Percentiles rank a stretch among this genome's conserved stretches.
Conservation (phyloP, 2,329 filamentous ascomycete genomes). For the Penicillium fuscoglaucum region DNA sequence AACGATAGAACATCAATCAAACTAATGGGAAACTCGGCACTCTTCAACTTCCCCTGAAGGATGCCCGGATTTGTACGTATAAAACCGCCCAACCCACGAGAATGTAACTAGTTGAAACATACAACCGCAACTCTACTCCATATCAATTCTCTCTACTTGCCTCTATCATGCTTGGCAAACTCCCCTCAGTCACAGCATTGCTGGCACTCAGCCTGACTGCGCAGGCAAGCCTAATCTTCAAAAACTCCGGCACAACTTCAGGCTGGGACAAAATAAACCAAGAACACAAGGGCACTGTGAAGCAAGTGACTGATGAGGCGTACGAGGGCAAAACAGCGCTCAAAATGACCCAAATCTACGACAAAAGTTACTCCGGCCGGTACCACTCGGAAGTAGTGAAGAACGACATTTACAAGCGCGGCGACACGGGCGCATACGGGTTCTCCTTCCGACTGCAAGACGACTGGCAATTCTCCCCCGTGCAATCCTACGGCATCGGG, state of each 20-base stretch:
- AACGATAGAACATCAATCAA: not conserved
- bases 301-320: slow-evolving; percentile 44
- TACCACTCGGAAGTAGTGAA: slow-evolving; percentile 54
- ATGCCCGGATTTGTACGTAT: not conserved
- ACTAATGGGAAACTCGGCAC: not conserved
- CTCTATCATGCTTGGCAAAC: not conserved
- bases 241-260: slow-evolving; percentile 32
- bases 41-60: not conserved
- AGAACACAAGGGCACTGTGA: slow-evolving; percentile 47
- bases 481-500: slow-evolving; percentile 50
- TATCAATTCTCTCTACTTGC: not conserved
- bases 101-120: not conserved
- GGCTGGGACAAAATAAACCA: slow-evolving; percentile 46
- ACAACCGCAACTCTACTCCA: not conserved
- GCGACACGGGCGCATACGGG: slow-evolving; percentile 52
- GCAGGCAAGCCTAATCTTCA: slow-evolving; percentile 21
- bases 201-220: slow-evolving; percentile 2
- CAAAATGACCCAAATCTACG: slow-evolving; percentile 46
- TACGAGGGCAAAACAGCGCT: slow-evolving; percentile 44
- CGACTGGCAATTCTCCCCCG: slow-evolving; percentile 48
- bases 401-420: slow-evolving; percentile 48
- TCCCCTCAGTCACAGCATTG: not conserved
- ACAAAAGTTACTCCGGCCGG: slow-evolving; percentile 44
- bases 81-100: not conserved
- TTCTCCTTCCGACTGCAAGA: slow-evolving; percentile 53